phyloP scores from a whole-genome alignment of 495 filamentous ascomycete species.

The Neurospora hispaniola region DNA sequence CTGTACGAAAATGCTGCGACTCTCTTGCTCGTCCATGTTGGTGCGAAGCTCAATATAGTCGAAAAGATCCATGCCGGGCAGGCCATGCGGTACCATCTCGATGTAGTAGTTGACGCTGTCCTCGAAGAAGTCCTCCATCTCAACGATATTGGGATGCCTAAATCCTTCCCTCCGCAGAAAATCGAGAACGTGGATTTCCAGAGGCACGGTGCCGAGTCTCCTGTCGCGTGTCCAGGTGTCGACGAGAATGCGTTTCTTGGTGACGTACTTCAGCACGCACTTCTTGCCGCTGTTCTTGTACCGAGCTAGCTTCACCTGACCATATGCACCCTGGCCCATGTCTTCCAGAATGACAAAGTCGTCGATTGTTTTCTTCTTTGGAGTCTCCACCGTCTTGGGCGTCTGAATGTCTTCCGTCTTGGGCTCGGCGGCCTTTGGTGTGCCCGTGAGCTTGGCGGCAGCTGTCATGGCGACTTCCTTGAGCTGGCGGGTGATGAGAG shows the following conservation, averaged over 20 bases:
- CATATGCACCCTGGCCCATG: conserved; percentile 97
- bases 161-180: conserved; percentile 81
- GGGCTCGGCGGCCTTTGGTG: conserved; percentile 15
- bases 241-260: conserved; percentile 91
- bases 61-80: conserved; percentile 97
- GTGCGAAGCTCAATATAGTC: conserved; percentile 96
- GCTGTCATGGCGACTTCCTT: conserved; percentile 52
- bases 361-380: conserved; percentile 65
- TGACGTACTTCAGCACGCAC: conserved; percentile 95
- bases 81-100: conserved; percentile 91
- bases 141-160: conserved; percentile 90
- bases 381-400: conserved; percentile 13
- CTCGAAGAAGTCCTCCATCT: conserved; percentile 98
- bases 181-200: conserved; percentile 96
- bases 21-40: conserved; percentile 93
- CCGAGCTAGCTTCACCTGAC: conserved; percentile 91
- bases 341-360: conserved; percentile 94
- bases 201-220: conserved; percentile 85
- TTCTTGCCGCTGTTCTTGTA: conserved; percentile 75
- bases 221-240: conserved; percentile 98
- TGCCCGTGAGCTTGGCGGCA: conserved; percentile 36
- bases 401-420: conserved; percentile 25
- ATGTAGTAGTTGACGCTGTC: conserved; percentile 98
- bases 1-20: conserved; percentile 89
- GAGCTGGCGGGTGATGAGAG: conserved; percentile 64